Conservation (phyloP, 768 basidiomycete genomes). For the Cyclocybe cylindracea region DNA sequence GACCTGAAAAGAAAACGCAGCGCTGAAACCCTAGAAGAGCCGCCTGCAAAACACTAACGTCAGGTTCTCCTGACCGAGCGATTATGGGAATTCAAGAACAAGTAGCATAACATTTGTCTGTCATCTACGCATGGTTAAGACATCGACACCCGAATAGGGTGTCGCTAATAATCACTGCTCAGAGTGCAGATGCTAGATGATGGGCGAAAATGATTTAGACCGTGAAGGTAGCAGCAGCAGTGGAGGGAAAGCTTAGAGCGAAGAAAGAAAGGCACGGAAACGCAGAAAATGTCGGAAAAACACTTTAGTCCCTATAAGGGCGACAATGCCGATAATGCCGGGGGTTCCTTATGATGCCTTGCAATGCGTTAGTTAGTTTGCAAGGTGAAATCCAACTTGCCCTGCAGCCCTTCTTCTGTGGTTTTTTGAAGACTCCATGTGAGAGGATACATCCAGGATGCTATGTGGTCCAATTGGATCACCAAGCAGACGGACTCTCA, state of each 20-base stretch:
- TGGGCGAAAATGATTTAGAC: not conserved
- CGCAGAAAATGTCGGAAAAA: slow-evolving; percentile 12
- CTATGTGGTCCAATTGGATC: too few species aligned
- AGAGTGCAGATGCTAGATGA: too few species aligned
- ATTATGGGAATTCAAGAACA: not conserved
- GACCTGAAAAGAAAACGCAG: slow-evolving; percentile 23
- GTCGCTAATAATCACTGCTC: too few species aligned
- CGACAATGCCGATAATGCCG: not conserved
- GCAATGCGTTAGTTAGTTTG: slow-evolving; percentile 3
- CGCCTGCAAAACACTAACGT: slow-evolving; percentile 18
- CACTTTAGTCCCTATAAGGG: slow-evolving; percentile 17
- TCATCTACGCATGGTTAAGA: too few species aligned
- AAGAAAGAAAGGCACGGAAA: slow-evolving; percentile 4
- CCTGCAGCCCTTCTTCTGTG: too few species aligned
- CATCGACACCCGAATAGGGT: too few species aligned
- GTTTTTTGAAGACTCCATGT: too few species aligned
- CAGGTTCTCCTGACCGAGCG: not conserved
- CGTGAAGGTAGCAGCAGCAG: not conserved
- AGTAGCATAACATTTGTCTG: not conserved
- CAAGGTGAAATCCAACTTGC: not conserved
- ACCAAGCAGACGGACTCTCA: too few species aligned
- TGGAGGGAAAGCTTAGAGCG: not conserved
- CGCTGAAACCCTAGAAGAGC: slow-evolving; percentile 18
- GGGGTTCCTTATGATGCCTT: not conserved
- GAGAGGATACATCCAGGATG: too few species aligned